Evolutionary conservation across 2,329 filamentous ascomycete genomes (phyloP).

Genomic region (Alternaria sp.): DNA sequence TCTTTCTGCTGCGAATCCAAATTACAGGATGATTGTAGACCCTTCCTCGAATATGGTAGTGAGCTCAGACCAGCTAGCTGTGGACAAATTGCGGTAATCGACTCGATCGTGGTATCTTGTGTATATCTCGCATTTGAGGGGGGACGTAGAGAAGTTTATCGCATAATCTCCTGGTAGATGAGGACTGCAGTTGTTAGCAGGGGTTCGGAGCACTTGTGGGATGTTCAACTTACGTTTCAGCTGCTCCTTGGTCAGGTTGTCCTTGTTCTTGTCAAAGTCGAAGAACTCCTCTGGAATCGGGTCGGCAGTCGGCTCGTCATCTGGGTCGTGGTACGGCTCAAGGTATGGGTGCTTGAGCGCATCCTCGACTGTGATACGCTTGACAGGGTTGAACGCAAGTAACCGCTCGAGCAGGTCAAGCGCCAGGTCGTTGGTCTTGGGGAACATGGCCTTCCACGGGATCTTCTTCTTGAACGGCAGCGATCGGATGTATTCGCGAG

Average conservation of each 20-base stretch:
- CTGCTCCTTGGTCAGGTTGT: conserved; percentile 97
- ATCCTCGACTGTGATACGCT: conserved; percentile 97
- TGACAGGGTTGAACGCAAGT: conserved; percentile 96
- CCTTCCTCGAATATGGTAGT: conserved; percentile 15
- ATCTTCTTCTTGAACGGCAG: conserved; percentile 99
- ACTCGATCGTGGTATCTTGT: conserved; percentile 28
- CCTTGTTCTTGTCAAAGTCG: conserved; percentile 99
- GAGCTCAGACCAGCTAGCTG: conserved; percentile 37
- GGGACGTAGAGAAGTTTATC: conserved; percentile 52
- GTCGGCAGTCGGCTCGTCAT: conserved; percentile 95
- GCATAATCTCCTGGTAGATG: conserved; percentile 97
- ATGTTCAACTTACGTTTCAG: conserved; percentile 73
- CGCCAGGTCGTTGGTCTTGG: conserved; percentile 97
- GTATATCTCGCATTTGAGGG: conserved; percentile 25
- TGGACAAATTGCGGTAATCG: conserved; percentile 21
- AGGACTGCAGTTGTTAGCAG: conserved; percentile 64
- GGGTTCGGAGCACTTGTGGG: background rate
- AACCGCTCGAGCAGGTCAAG: conserved; percentile 94
- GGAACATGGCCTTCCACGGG: conserved; percentile 94
- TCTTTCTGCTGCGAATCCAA: conserved; percentile 18
- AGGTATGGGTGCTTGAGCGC: conserved; percentile 97
- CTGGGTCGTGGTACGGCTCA: conserved; percentile 97
- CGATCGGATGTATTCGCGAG: conserved; percentile 96
- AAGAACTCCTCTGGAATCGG: conserved; percentile 99
- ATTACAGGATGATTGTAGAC: conserved; percentile 18